Percentiles rank a stretch among this genome's conserved stretches.
phyloP scores from a whole-genome alignment of 1,284 basidiomycete genomes.

The Vanrija humicola region DNA sequence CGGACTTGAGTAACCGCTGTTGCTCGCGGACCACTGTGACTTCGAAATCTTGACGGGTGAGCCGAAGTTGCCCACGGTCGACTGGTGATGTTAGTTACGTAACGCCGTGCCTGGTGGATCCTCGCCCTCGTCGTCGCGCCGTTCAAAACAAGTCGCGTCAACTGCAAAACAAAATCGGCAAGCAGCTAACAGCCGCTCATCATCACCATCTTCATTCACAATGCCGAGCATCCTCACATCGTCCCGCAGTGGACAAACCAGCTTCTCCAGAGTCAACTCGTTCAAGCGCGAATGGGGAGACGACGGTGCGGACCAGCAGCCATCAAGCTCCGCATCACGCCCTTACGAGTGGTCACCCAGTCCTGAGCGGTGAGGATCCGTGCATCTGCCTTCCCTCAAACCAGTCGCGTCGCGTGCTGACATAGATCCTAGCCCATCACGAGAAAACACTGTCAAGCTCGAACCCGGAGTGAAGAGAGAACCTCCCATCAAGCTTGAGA shows the following conservation, averaged over 20 bases:
- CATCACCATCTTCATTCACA: neutral
- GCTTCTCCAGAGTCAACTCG: constrained; percentile 36
- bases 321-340: constrained; percentile 6
- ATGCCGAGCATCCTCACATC: too few species aligned
- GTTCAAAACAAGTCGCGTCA: too few species aligned
- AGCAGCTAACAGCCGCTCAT: too few species aligned
- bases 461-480: neutral
- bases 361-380: constrained; percentile 18
- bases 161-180: too few species aligned
- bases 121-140: too few species aligned
- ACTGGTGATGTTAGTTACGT: neutral
- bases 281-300: constrained; percentile 43
- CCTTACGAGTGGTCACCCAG: constrained; percentile 27
- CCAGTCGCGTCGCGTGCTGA: neutral
- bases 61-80: neutral
- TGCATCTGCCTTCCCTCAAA: too few species aligned
- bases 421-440: neutral
- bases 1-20: neutral
- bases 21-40: too few species aligned
- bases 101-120: too few species aligned
- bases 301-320: constrained; percentile 14
- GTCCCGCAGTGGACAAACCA: neutral
- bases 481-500: neutral
- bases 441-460: neutral
- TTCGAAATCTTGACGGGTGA: neutral